phyloP scores from a whole-genome alignment of 768 basidiomycete genomes.

The Mycena floridula region DNA sequence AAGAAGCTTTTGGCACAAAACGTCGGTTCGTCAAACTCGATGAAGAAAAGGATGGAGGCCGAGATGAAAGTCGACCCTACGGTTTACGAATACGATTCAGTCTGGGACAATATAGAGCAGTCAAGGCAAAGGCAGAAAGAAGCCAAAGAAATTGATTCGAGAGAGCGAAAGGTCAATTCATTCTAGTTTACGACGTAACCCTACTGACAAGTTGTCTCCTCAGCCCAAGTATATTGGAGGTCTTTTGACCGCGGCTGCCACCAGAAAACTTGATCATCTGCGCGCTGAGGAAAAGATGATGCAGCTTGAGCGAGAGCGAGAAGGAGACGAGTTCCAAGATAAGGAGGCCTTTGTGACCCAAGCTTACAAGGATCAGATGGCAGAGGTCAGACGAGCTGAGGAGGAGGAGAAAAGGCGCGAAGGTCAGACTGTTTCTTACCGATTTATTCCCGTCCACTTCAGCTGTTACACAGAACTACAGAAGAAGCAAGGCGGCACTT shows the following conservation, averaged over 20 bases:
- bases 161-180: constrained; percentile 66
- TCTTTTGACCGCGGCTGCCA: constrained; percentile 76
- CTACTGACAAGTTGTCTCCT: constrained; percentile 9
- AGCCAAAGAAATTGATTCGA: constrained; percentile 68
- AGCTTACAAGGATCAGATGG: constrained; percentile 96
- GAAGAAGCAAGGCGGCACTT: constrained; percentile 49
- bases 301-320: constrained; percentile 83
- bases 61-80: constrained; percentile 76
- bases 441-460: neutral
- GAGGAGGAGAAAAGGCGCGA: constrained; percentile 88
- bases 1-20: constrained; percentile 54
- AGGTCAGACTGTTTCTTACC: constrained; percentile 44
- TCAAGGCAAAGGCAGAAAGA: constrained; percentile 71
- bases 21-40: constrained; percentile 53
- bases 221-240: constrained; percentile 92
- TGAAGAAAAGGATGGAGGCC: constrained; percentile 68
- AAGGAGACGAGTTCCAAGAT: constrained; percentile 90
- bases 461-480: constrained; percentile 40
- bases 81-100: constrained; percentile 93
- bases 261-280: constrained; percentile 80
- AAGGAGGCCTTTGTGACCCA: constrained; percentile 98
- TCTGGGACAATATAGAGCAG: constrained; percentile 94
- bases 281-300: constrained; percentile 98
- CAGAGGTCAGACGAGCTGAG: constrained; percentile 82
- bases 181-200: neutral